Evolutionary conservation across 106 monocot species (phyloP), one percentile per base, ranked within the genome.

Genomic region (Narthecium ossifragum): DNA sequence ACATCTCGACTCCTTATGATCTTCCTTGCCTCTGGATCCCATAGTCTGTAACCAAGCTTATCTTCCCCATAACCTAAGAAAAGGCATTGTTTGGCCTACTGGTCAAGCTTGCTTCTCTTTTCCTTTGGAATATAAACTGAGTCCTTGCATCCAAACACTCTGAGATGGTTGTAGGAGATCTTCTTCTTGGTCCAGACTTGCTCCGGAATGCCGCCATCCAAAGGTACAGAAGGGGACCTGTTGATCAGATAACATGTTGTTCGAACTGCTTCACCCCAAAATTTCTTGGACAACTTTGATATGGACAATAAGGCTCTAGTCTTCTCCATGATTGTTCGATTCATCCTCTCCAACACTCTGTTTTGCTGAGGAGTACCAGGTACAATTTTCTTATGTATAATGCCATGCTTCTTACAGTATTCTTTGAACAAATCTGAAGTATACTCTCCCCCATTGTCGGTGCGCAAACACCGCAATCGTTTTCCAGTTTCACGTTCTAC

Each of bases 361-460:
- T 62, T 32, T 1, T 5, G 23, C 31, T 31, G 0, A 20, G 62
- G 62, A 0, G 46, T 5, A 48, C 48, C 46, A 2, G 31, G 62
- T 1, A 31, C 31, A n/a, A n/a, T n/a, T 26, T 8, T 31, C 9
- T 62, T 18, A 62, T 62, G 30, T 22, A 63, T 36, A 23, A 59
- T 59, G 5, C 59, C 38, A 40, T 59, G 13, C 9, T 12, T 0
- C 8, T 4, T 7, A 38, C 25, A 59, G 23, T 23, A 39, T 39
- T 59, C 11, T 21, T 8, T 22, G 20, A 59, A 59, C 0, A 4
- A 0, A 13, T 4, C 23, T 4, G 23, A 25, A 7, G 20, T 22
- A 39, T 59, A 37, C 22, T 59, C 59, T 40, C 59, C 59, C 8
- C 36, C 59, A 39, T 23, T 59, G 23, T 59, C 21, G 24, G 59